Percentiles rank a stretch among this genome's conserved stretches.
Evolutionary conservation across 805 yeast species (phyloP).

Genomic region (Torulaspora delbrueckii): DNA sequence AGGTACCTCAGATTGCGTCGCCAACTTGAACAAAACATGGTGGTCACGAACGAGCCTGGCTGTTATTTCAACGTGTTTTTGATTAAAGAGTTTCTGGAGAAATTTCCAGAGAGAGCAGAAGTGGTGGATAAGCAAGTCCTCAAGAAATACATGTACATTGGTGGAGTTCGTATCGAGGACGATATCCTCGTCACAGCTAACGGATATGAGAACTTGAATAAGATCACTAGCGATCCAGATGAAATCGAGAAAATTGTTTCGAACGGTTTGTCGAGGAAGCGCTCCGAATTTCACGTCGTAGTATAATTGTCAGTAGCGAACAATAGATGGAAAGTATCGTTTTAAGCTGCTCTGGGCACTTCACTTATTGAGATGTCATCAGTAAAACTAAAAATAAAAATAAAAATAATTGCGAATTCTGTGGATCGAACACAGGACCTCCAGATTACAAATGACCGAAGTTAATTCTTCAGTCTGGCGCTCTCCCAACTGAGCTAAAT

Average conservation of each 20-base stretch:
- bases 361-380: too few species aligned
- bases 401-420: conserved; percentile 44
- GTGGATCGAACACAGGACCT: conserved; percentile 83
- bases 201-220: conserved; percentile 79
- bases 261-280: conserved; percentile 59
- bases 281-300: conserved; percentile 57
- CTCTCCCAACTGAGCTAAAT: conserved; percentile 44
- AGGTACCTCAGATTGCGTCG: conserved; percentile 79
- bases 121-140: conserved; percentile 62
- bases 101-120: conserved; percentile 42
- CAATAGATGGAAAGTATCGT: not conserved
- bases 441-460: conserved; percentile 37
- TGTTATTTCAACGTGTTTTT: conserved; percentile 82
- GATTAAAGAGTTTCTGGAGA: conserved; percentile 55
- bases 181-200: conserved; percentile 72
- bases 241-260: conserved; percentile 76
- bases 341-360: too few species aligned
- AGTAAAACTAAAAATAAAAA: not conserved
- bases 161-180: conserved; percentile 98
- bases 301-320: conserved; percentile 24
- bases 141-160: conserved; percentile 77
- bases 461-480: conserved; percentile 40
- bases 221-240: conserved; percentile 77
- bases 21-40: conserved; percentile 67
- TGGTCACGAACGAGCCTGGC: conserved; percentile 93